These are phyloP conservation scores for Kwoniella bestiolae DNA, from an alignment of 768 basidiomycete genomes.

Conservation along the genomic window DNA sequence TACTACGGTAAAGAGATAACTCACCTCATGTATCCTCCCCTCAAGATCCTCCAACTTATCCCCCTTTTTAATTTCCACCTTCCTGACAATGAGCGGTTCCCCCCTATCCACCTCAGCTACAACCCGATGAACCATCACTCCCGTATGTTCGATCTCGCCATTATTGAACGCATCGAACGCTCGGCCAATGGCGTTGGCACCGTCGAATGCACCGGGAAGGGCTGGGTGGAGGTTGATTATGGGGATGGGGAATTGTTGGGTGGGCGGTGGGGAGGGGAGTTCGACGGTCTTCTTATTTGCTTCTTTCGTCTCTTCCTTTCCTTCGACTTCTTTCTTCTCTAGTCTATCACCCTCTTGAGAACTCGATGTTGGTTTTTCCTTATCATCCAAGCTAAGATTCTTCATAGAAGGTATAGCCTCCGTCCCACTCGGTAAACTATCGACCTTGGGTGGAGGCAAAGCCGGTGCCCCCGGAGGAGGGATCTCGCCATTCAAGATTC, in stretches of 20 bases:
- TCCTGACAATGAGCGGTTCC: conserved; percentile 78
- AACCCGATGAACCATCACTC: conserved; percentile 92
- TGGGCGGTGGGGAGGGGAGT: conserved; percentile 6
- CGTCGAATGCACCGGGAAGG: conserved; percentile 93
- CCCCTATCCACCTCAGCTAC: conserved; percentile 92
- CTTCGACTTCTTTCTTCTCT: background rate
- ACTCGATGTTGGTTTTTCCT: background rate
- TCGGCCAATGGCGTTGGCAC: conserved; percentile 84
- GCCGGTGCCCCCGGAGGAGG: conserved; percentile 31
- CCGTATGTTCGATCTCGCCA: conserved; percentile 76
- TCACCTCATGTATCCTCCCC: conserved; percentile 69
- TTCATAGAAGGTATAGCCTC: conserved; percentile 27
- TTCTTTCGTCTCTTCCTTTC: background rate
- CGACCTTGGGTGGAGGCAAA: conserved; percentile 25
- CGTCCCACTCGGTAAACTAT: conserved; percentile 17
- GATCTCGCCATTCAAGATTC: conserved; percentile 63
- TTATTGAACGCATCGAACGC: conserved; percentile 85
- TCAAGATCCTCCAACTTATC: conserved; percentile 77
- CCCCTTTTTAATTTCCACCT: conserved; percentile 72
- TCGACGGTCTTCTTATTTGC: conserved; percentile 1
- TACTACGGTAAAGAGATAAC: conserved; percentile 10
- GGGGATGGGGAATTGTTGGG: conserved; percentile 62
- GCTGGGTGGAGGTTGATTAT: conserved; percentile 98
- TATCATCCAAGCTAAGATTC: background rate
- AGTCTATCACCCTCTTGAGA: background rate